Conservation (phyloP, 1,284 basidiomycete species). For the Cutaneotrichosporon dermatis region DNA sequence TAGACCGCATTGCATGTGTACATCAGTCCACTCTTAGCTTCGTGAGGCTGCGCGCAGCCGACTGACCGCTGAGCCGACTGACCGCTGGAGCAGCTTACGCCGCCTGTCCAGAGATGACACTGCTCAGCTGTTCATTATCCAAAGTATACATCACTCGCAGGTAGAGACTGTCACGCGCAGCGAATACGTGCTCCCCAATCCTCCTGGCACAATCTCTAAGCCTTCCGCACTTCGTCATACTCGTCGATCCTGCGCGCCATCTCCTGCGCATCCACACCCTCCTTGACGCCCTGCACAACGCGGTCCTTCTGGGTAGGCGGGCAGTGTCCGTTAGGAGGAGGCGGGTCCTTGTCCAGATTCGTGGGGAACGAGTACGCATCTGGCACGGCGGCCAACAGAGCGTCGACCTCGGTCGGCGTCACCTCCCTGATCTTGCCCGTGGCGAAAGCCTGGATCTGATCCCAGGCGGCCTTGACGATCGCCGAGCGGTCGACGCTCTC, state of each 20-base stretch:
- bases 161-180: too few relatives aligned
- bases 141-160: too few relatives aligned
- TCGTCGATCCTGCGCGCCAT: background rate
- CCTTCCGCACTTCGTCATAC: slow-evolving; percentile 3
- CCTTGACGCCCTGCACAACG: background rate
- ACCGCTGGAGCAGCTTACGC: too few relatives aligned
- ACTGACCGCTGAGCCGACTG: too few relatives aligned
- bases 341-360: slow-evolving; percentile 21
- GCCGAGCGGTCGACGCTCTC: slow-evolving; percentile 17
- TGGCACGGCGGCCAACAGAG: slow-evolving; percentile 8
- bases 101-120: too few relatives aligned
- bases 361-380: slow-evolving; percentile 22
- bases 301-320: slow-evolving; percentile 9
- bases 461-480: slow-evolving; percentile 2
- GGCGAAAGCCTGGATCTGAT: background rate
- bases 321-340: slow-evolving; percentile 14
- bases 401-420: background rate
- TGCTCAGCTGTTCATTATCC: too few relatives aligned
- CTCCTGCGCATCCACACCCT: background rate
- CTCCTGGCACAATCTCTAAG: background rate
- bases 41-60: too few relatives aligned
- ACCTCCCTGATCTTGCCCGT: background rate
- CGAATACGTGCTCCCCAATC: too few relatives aligned
- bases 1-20: too few relatives aligned
- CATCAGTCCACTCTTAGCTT: background rate